Base-by-base conservation (phyloP, 2,329 filamentous ascomycete genomes). In the Aureobasidium uvarum region DNA sequence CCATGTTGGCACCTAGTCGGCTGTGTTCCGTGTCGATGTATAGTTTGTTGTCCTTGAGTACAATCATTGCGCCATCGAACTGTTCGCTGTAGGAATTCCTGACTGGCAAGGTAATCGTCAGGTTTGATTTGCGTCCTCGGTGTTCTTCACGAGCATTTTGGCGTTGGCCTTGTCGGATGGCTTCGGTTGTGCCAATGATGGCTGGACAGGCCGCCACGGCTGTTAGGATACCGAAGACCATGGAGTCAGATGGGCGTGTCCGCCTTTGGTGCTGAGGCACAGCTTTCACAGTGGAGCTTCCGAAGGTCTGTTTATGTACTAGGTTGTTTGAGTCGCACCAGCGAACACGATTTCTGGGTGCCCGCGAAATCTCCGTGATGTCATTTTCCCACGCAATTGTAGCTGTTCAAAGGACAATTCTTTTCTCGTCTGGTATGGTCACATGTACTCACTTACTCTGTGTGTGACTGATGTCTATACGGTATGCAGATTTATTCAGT, bases 111-210 rank as follows among this genome's bases (percentile, higher is more conserved):
- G 70, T 68, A 23, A 75, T 73, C 14, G 69, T 69, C 10, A 76
- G 67, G 62, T 75, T 70, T 56, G 67, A 68, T 63, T 74, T 75
- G 4, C 71, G 69, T 41, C 73, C 72, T 20, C 74, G 70, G 50
- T 75, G 71, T 50, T 73, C 69, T 65, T 76, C 74, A 39, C 71
- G 70, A 51, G 68, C 60, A 62, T 75, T 75, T 62, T 73, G 55
- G 36, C 69, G 70, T 58, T 76, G 73, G 23, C 73, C 73, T 25
- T 69, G 66, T 3, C 72, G 69, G 25, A 76, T 68, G 31, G 73
- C 74, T 69, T 75, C 74, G 31, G 72, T 75, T 2, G 74, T 76
- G 51, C 74, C 74, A 39, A 75, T 70, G 64, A 76, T 76, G 5
- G 74, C 74, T 23, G 74, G 74, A 51, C 67, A 69, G 39, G 73